Evolutionary conservation across 192 early-diverging fungal genomes (phyloP).

Genomic region (Coemansia sp.): DNA sequence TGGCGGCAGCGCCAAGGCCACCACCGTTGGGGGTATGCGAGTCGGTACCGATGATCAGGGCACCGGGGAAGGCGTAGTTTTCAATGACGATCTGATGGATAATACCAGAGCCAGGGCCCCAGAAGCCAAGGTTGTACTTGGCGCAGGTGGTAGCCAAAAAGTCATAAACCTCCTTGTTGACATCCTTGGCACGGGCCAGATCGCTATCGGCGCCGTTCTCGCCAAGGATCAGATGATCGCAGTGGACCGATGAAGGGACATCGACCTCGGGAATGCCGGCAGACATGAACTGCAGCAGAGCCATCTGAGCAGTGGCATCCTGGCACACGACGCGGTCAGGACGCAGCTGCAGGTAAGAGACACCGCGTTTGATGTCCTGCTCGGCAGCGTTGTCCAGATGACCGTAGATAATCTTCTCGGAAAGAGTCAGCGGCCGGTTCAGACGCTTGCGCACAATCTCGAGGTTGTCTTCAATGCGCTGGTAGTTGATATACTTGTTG

Average conservation of each 20-base stretch:
- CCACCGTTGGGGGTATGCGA: slow-evolving; percentile 98
- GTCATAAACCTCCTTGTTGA: slow-evolving; percentile 94
- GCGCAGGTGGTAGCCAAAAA: slow-evolving; percentile 81
- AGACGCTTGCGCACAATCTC: slow-evolving; percentile 91
- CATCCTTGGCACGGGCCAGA: slow-evolving; percentile 77
- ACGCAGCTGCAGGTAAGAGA: slow-evolving; percentile 92
- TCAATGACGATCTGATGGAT: slow-evolving; percentile 98
- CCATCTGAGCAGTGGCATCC: slow-evolving; percentile 98
- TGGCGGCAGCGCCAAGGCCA: slow-evolving; percentile 93
- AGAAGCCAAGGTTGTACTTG: slow-evolving; percentile 96
- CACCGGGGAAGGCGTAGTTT: slow-evolving; percentile 97
- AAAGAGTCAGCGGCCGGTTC: slow-evolving; percentile 86
- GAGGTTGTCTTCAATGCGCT: slow-evolving; percentile 93
- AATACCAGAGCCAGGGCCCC: slow-evolving; percentile 91
- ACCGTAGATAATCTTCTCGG: slow-evolving; percentile 98
- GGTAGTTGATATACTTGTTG: slow-evolving; percentile 97
- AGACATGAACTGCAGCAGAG: slow-evolving; percentile 97
- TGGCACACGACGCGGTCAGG: slow-evolving; percentile 99
- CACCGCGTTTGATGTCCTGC: slow-evolving; percentile 92
- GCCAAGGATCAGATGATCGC: slow-evolving; percentile 97
- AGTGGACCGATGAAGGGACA: slow-evolving; percentile 93
- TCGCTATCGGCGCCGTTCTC: slow-evolving; percentile 82
- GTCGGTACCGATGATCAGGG: slow-evolving; percentile 96
- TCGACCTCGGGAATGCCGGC: slow-evolving; percentile 83
- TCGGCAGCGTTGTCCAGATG: slow-evolving; percentile 94